Evolutionary conservation across 1,139 yeast genomes (phyloP).

Genomic region (Sugiyamaella xylanicola): DNA sequence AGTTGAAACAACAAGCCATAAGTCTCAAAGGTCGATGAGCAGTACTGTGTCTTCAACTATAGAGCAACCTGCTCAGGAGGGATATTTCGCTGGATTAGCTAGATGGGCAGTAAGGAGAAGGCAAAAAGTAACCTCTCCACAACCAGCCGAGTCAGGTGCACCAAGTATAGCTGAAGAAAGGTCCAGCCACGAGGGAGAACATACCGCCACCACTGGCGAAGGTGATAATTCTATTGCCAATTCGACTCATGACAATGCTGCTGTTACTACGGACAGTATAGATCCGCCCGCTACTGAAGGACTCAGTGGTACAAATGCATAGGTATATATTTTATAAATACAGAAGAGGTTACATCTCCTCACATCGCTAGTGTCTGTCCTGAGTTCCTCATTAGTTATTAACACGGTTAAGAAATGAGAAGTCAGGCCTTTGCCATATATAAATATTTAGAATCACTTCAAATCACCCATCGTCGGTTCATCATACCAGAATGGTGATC

Average conservation of each 20-base stretch:
- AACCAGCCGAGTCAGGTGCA: constrained; percentile 9
- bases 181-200: background rate
- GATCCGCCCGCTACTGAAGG: background rate
- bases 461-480: constrained; percentile 29
- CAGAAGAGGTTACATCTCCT: no score
- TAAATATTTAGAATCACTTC: constrained; percentile 10
- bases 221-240: no score
- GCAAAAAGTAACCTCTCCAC: constrained; percentile 11
- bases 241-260: background rate
- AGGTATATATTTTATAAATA: constrained; percentile 3
- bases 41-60: constrained; percentile 20
- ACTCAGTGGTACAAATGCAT: constrained; percentile 5
- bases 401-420: no score
- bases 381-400: no score
- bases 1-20: constrained; percentile 18
- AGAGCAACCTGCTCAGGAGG: constrained; percentile 20
- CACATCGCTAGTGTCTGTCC: no score
- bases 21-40: constrained; percentile 12
- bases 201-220: no score
- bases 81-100: constrained; percentile 35
- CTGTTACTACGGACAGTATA: no score
- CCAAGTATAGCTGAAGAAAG: constrained; percentile 13
- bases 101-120: constrained; percentile 35
- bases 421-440: background rate
- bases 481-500: constrained; percentile 28